A percentile compares a stretch with the other conserved stretches of the same genome.
phyloP scores from a whole-genome alignment of 345 rosid species.

The Eucalyptus curtisii region DNA sequence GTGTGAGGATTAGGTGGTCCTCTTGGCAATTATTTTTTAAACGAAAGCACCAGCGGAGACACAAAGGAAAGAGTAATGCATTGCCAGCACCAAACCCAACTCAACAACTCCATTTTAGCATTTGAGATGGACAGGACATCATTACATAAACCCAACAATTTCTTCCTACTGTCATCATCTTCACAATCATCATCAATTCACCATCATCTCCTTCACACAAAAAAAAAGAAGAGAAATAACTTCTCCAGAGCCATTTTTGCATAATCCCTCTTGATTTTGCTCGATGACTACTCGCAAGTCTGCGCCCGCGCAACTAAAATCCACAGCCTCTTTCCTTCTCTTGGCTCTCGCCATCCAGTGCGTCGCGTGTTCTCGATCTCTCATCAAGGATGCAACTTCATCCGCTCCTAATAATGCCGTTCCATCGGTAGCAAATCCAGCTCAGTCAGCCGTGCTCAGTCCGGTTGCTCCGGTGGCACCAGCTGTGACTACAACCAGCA shows the following conservation, averaged over 20 bases:
- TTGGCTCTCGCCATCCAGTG: slow-evolving; percentile 13
- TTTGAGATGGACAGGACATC: not conserved
- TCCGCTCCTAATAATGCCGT: not conserved
- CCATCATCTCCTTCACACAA: not conserved
- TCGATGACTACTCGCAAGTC: slow-evolving; percentile 12
- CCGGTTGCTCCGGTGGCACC: not conserved
- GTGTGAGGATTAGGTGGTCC: not conserved
- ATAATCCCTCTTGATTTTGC: not conserved
- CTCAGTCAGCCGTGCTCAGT: not conserved
- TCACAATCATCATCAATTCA: not conserved
- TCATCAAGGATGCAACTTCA: slow-evolving; percentile 9
- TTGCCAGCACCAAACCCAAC: not conserved
- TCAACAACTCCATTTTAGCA: not conserved
- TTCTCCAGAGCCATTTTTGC: not conserved
- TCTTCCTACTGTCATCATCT: not conserved
- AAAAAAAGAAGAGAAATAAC: not conserved
- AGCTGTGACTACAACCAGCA: not conserved
- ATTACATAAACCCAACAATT: not conserved
- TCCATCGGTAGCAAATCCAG: not conserved
- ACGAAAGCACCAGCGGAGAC: not conserved
- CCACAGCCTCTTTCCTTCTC: slow-evolving; percentile 3
- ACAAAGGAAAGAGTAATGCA: not conserved
- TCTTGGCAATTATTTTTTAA: not conserved
- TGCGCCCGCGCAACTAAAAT: not conserved
- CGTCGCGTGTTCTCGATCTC: slow-evolving; percentile 14